Evolutionary conservation across 371 early-diverging fungal species (phyloP).

Genomic region (Syncephalastrum racemosum): DNA sequence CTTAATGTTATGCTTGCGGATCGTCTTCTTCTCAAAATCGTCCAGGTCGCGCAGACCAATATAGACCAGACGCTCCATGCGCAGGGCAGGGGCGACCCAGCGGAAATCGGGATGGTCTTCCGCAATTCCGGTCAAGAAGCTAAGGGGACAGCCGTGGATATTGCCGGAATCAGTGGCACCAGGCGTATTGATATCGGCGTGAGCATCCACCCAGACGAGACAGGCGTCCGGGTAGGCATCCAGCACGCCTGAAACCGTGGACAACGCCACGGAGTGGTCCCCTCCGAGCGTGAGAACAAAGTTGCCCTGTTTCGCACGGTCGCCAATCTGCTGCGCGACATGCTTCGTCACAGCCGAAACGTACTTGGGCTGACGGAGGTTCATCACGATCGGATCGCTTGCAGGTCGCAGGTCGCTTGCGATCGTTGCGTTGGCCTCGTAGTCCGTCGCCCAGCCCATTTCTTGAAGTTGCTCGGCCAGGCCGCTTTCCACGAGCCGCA

Average conservation of each 20-base stretch:
- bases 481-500: conserved; percentile 81
- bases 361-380: conserved; percentile 83
- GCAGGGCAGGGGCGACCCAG: conserved; percentile 85
- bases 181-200: conserved; percentile 97
- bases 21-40: conserved; percentile 78
- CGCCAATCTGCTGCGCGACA: conserved; percentile 67
- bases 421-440: conserved; percentile 68
- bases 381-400: conserved; percentile 69
- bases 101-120: conserved; percentile 68
- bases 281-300: conserved; percentile 93
- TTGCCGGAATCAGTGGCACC: conserved; percentile 87
- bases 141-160: conserved; percentile 94
- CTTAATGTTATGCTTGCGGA: conserved; percentile 78
- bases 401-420: conserved; percentile 52
- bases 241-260: conserved; percentile 84
- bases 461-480: conserved; percentile 77
- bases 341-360: conserved; percentile 78
- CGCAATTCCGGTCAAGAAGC: conserved; percentile 88
- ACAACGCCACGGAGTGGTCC: conserved; percentile 94
- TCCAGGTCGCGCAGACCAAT: conserved; percentile 97
- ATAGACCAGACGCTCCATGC: conserved; percentile 82
- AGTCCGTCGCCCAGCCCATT: conserved; percentile 78
- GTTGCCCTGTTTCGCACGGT: conserved; percentile 64
- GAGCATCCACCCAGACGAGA: conserved; percentile 97
- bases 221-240: conserved; percentile 82